phyloP scores from a whole-genome alignment of 75 land plant genomes.

The Adiantum capillusveneris region DNA sequence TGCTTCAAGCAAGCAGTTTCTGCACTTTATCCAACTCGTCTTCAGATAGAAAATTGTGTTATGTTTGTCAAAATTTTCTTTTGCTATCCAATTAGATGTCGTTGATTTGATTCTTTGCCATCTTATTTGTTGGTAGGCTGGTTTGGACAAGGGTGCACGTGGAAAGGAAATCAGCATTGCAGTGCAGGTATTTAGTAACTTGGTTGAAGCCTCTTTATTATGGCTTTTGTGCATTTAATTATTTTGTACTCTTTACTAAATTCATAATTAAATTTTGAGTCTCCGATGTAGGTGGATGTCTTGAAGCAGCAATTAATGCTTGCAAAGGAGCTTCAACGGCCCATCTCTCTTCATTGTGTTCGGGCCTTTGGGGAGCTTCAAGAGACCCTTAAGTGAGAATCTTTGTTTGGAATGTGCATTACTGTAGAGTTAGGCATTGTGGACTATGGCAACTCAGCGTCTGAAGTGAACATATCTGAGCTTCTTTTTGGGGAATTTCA shows the following conservation, averaged over 20 bases:
- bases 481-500: conserved; percentile 11
- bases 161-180: conserved; percentile 50
- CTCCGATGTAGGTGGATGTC: conserved; percentile 48
- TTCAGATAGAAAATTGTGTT: too few relatives aligned
- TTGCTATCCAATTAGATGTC: too few relatives aligned
- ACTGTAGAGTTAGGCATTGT: too few relatives aligned
- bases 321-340: conserved; percentile 59
- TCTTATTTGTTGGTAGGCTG: conserved; percentile 34
- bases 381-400: conserved; percentile 44
- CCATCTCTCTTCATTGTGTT: conserved; percentile 86
- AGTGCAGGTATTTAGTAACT: conserved; percentile 32
- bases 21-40: too few relatives aligned
- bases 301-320: conserved; percentile 74
- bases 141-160: conserved; percentile 68
- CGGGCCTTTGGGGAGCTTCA: conserved; percentile 81
- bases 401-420: too few relatives aligned
- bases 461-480: background rate
- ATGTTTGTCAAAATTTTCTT: too few relatives aligned
- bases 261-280: too few relatives aligned
- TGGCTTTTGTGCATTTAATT: too few relatives aligned
- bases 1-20: too few relatives aligned
- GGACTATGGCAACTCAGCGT: background rate
- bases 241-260: too few relatives aligned
- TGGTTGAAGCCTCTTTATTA: too few relatives aligned
- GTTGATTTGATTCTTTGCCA: too few relatives aligned